Evolutionary conservation across 306 rosid species (phyloP).

Genomic region (Rosa persica): DNA sequence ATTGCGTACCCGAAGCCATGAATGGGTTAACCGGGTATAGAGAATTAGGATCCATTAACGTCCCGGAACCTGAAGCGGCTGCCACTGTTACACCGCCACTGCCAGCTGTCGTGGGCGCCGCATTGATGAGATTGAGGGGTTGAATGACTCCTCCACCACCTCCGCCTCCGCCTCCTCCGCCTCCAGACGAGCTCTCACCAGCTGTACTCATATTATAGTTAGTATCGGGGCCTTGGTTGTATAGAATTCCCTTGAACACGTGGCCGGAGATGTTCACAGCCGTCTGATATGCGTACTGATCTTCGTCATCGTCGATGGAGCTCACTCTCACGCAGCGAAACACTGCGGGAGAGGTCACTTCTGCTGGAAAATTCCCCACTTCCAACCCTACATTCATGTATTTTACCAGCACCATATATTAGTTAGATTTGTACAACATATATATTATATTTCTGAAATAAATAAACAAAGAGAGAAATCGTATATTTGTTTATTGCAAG

Average conservation of each 20-base stretch:
- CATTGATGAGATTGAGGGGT: conserved; percentile 55
- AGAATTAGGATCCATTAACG: conserved; percentile 57
- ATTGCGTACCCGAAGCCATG: conserved; percentile 93
- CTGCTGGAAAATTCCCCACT: conserved; percentile 63
- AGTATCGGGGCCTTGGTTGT: conserved; percentile 71
- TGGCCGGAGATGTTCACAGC: conserved; percentile 95
- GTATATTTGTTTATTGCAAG: background rate
- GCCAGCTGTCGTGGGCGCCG: conserved; percentile 17
- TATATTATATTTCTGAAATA: background rate
- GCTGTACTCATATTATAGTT: conserved; percentile 23
- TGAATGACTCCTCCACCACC: conserved; percentile 32
- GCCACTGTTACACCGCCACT: conserved; percentile 30
- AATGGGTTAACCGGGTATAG: conserved; percentile 67
- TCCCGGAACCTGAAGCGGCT: conserved; percentile 24
- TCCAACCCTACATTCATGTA: conserved; percentile 53
- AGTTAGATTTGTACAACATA: background rate
- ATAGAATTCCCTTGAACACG: conserved; percentile 78
- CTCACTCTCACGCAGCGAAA: conserved; percentile 81
- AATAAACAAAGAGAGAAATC: background rate
- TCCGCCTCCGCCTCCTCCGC: conserved; percentile 32
- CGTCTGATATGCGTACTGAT: conserved; percentile 84
- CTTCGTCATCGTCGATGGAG: conserved; percentile 66
- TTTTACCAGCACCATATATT: background rate
- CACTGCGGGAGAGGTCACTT: conserved; percentile 62
- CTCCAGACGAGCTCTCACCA: conserved; percentile 61